Percentiles rank a stretch among this genome's conserved stretches.
phyloP scores from a whole-genome alignment of 176 grass and related monocot genomes.

The Carex parvula region DNA sequence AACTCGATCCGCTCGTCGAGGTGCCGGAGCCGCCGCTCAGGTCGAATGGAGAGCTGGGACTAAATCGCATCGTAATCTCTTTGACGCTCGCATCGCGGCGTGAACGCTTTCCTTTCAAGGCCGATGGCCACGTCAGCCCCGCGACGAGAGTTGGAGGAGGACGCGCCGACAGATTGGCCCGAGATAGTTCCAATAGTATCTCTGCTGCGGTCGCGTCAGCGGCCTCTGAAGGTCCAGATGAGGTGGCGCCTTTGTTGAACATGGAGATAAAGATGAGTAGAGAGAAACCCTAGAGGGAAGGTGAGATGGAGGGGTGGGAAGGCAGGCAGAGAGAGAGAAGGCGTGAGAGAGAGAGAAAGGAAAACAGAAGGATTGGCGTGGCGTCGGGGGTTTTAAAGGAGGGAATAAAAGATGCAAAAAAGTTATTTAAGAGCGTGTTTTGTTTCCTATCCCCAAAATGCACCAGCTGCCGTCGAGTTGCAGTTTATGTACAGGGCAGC shows the following conservation, averaged over 20 bases:
- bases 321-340: not conserved
- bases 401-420: conserved; percentile 23
- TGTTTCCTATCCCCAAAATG: conserved; percentile 12
- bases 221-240: not conserved
- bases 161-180: not conserved
- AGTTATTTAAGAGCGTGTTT: not conserved
- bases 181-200: conserved; percentile 21
- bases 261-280: not conserved
- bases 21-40: conserved; percentile 20
- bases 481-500: not conserved
- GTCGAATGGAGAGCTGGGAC: conserved; percentile 16
- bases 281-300: conserved; percentile 10
- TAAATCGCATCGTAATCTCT: conserved; percentile 14
- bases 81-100: conserved; percentile 14
- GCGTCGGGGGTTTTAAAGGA: conserved; percentile 26
- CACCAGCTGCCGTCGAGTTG: not conserved
- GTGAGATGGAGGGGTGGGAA: not conserved
- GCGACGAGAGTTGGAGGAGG: too few species aligned
- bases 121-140: conserved; percentile 9
- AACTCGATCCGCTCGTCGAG: conserved; percentile 28
- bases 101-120: conserved; percentile 23
- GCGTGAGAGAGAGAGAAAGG: conserved; percentile 16
- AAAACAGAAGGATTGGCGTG: conserved; percentile 19
- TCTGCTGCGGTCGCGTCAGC: conserved; percentile 4
- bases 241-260: not conserved